Base-by-base conservation (phyloP, 257 asterid genomes). In the Gentiana dahurica region DNA sequence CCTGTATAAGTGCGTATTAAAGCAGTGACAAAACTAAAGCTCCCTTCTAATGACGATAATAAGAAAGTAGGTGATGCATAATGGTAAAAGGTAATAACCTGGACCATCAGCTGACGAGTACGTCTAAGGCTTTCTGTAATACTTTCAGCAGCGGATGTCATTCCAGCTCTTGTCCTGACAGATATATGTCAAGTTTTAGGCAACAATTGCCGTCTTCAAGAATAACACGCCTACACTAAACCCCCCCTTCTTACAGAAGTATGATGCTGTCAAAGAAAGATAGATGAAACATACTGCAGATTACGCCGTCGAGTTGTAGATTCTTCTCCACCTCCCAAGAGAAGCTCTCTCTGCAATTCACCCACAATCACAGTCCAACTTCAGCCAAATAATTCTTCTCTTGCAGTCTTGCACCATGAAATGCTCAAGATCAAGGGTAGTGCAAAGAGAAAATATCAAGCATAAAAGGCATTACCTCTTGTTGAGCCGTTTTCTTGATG, bases 61-160 rank as follows among this genome's bases (percentile, higher is more conserved):
- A 43, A 47, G 24, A 8, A 61, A 54, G n/a, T 34, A 50, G 2
- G 3, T 2, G 38, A 57, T 34, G 35, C 9, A 35, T 12, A 7
- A 24, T 24, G 24, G 24, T 24, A 24, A 1, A 1, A 49, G 51
- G 12, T 13, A 81, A 71, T 65, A 36, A 87, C 98, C 94, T 92
- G 97, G 78, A 85, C 94, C 98, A 92, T 88, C 72, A 92, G 79
- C 71, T 92, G 95, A 34, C 97, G 93, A 66, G 93, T 83, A 55
- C 95, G 95, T 2, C 95, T 78, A 58, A 92, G 95, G 77, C 97
- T 85, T 68, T 88, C 97, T 33, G 98, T 92, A 68, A 92, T 83
- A 69, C 84, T 80, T 83, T 88, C 98, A 68, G 98, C 87, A 51
- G 98, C 95, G 76, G 97, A 79, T 67, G 97, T 92, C 97, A 92